phyloP scores from a whole-genome alignment of 768 basidiomycete species.

The Tylopilus cervinicoccineus region DNA sequence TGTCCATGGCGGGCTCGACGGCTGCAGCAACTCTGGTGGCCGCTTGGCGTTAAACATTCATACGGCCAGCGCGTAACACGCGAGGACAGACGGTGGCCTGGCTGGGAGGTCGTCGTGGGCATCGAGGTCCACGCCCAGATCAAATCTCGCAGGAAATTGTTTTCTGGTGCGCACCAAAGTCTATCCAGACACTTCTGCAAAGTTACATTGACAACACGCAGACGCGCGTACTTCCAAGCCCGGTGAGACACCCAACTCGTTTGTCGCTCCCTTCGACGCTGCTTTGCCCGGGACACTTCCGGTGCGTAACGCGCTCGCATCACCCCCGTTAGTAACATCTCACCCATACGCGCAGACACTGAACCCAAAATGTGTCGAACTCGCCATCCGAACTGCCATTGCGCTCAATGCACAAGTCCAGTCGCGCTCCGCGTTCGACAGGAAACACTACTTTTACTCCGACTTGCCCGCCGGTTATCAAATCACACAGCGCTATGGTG shows the following conservation, averaged over 20 bases:
- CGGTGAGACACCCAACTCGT: constrained; percentile 62
- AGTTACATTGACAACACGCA: constrained; percentile 15
- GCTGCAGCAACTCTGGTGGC: constrained; percentile 15
- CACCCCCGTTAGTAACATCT: not conserved
- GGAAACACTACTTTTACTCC: constrained; percentile 98
- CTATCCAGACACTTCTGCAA: not conserved
- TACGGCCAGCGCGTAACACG: constrained; percentile 6
- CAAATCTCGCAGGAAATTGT: constrained; percentile 82
- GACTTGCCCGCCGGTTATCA: constrained; percentile 95
- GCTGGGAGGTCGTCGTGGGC: constrained; percentile 88
- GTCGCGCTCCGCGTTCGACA: constrained; percentile 76
- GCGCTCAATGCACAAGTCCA: constrained; percentile 71
- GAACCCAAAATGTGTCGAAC: constrained; percentile 67
- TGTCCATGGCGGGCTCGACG: constrained; percentile 13
- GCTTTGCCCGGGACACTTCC: constrained; percentile 93
- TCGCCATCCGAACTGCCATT: constrained; percentile 77
- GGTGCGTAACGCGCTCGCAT: constrained; percentile 41
- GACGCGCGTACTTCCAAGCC: constrained; percentile 40
- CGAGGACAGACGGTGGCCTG: constrained; percentile 58
- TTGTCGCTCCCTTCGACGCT: constrained; percentile 77
- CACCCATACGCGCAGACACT: constrained; percentile 25
- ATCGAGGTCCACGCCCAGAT: constrained; percentile 97
- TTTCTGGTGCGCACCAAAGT: constrained; percentile 55
- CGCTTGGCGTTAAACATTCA: not conserved
- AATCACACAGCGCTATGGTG: constrained; percentile 94